Base-by-base conservation (phyloP, 768 basidiomycete genomes). In the Leccinum sublutescens region DNA sequence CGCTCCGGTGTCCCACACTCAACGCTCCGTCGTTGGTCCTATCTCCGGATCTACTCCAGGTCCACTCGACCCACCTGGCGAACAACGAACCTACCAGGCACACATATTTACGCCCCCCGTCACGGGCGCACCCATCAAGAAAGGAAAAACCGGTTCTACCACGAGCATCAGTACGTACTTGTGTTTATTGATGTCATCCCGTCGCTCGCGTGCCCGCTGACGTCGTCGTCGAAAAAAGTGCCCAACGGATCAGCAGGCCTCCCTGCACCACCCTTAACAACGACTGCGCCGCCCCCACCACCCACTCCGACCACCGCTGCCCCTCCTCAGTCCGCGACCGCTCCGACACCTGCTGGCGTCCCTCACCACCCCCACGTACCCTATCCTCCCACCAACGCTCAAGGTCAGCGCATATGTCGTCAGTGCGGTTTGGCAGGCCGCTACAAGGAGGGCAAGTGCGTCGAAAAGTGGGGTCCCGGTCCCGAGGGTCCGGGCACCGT, bases 381-480 rank as follows among this genome's bases (percentile, higher is more conserved):
- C 4, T 73, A 66, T 29, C 72, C 74, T 19, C 63, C 75, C 27
- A 68, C 68, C 0, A 89, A 89, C 66, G 76, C 79, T 1, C 77
- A 80, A 53, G 90, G 90, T 0, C 89, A 91, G 67, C 77, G 89
- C 23, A 89, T 88, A 51, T 91, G 90, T 69, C 77, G 89, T 5
- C 87, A 89, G 66, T 92, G 90, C 65, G 88, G 88, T 0, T 74
- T 86, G 47, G 77, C 84, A 0, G 90, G 90, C 0, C 77, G 89
- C 1, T 92, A 91, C 75, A 91, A 91, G 75, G 90, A 92, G 21
- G 88, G 86, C 9, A 90, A 90, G 64, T 92, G 90, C 68, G 89
- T 92, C 54, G 90, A 92, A 67, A 92, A 92, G 73, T 92, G 90
- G 90, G 90, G 90, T 1, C 89, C 90, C 23, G 90, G 90, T 6